These are phyloP conservation scores for Fusarium azukiicola DNA, from an alignment of 2,329 filamentous ascomycete species.

Conservation along the genomic window DNA sequence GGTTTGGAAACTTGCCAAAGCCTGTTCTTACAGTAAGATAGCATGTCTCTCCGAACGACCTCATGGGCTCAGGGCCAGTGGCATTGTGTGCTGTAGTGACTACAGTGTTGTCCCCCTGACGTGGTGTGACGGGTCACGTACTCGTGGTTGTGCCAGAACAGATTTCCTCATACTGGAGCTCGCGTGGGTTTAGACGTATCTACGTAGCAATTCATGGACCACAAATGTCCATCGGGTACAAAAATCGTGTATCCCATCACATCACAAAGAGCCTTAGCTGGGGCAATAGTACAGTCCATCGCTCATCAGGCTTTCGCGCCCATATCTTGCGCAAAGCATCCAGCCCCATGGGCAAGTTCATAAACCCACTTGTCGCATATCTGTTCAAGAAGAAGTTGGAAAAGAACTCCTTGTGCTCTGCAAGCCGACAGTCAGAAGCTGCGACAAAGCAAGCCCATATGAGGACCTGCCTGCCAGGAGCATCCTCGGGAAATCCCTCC, in stretches of 20 bases:
- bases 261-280: background rate
- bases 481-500: conserved; percentile 7
- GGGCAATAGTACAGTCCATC: conserved; percentile 8
- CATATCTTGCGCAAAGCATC: conserved; percentile 21
- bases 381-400: background rate
- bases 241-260: background rate
- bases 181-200: too few species aligned
- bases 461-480: conserved; percentile 28
- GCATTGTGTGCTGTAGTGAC: too few species aligned
- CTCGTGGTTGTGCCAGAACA: too few species aligned
- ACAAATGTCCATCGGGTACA: too few species aligned
- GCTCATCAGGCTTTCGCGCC: background rate
- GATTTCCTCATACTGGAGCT: too few species aligned
- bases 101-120: too few species aligned
- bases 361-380: conserved; percentile 17
- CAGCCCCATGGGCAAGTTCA: conserved; percentile 18
- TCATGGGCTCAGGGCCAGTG: too few species aligned
- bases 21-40: too few species aligned
- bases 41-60: too few species aligned
- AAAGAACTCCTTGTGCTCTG: conserved; percentile 31
- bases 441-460: conserved; percentile 30
- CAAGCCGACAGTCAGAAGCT: conserved; percentile 24
- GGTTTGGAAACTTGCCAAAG: too few species aligned
- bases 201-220: too few species aligned
- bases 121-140: too few species aligned